These are phyloP conservation scores for Exophiala lecanii-corni DNA, from an alignment of 2,329 filamentous ascomycete genomes.

Conservation along the genomic window DNA sequence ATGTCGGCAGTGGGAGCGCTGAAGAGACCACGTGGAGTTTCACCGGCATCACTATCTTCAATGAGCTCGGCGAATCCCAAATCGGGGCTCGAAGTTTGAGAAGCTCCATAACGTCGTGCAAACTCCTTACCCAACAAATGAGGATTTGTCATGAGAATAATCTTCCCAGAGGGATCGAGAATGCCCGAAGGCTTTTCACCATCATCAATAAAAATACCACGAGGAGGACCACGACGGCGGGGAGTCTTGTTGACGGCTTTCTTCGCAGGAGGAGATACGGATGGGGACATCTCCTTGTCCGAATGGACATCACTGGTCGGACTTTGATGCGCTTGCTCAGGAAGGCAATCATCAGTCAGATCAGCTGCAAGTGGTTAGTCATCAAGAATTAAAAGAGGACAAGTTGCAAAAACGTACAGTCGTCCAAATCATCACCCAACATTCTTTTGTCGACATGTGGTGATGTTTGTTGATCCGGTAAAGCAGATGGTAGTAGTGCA, in stretches of 20 bases:
- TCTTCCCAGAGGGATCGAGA: slow-evolving; percentile 45
- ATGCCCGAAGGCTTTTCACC: slow-evolving; percentile 45
- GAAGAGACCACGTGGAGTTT: slow-evolving; percentile 14
- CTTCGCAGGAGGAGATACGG: slow-evolving; percentile 11
- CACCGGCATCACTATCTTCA: slow-evolving; percentile 43
- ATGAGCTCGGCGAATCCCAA: slow-evolving; percentile 25
- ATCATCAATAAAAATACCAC: slow-evolving; percentile 46
- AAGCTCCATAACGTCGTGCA: slow-evolving; percentile 34
- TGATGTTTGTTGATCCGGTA: slow-evolving; percentile 15
- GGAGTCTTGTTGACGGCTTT: slow-evolving; percentile 36
- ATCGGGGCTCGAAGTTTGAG: slow-evolving; percentile 23
- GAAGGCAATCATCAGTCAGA: slow-evolving; percentile 24
- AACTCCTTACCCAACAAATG: slow-evolving; percentile 31
- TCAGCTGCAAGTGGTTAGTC: slow-evolving; percentile 24
- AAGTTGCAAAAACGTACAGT: slow-evolving; percentile 21
- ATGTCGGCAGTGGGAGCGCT: slow-evolving; percentile 58
- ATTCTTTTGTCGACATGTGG: slow-evolving; percentile 8
- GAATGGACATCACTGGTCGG: slow-evolving; percentile 51
- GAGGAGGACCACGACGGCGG: slow-evolving; percentile 42
- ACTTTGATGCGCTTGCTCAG: slow-evolving; percentile 53
- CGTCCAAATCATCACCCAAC: slow-evolving; percentile 18
- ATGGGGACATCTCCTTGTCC: slow-evolving; percentile 10
- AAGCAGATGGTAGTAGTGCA: slow-evolving; percentile 25
- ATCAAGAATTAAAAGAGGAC: slow-evolving; percentile 8
- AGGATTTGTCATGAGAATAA: slow-evolving; percentile 45